Conservation (phyloP, 2,329 filamentous ascomycete species). For the Fusarium abutilonis region DNA sequence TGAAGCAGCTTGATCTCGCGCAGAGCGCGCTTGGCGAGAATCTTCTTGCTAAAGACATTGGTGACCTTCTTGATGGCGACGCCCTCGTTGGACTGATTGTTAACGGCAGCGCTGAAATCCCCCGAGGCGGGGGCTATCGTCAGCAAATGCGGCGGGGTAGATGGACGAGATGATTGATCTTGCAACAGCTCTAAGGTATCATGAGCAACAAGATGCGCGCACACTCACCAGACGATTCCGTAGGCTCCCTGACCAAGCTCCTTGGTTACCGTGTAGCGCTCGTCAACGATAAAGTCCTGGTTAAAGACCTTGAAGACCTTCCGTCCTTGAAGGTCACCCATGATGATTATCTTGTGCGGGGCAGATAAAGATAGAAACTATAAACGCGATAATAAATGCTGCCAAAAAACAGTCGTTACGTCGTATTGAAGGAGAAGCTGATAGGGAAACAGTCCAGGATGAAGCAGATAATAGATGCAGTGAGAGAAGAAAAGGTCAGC, state of each 20-base stretch:
- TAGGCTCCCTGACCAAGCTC: conserved; percentile 98
- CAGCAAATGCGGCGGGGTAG: conserved; percentile 46
- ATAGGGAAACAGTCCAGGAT: conserved; percentile 4
- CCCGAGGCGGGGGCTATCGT: conserved; percentile 45
- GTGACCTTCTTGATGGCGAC: conserved; percentile 99
- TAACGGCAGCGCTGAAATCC: conserved; percentile 80
- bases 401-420: conserved; percentile 6
- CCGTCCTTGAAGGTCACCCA: conserved; percentile 63
- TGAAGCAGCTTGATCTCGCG: conserved; percentile 98
- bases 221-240: conserved; percentile 90
- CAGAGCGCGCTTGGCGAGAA: conserved; percentile 95
- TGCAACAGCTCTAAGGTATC: conserved; percentile 24
- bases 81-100: conserved; percentile 88
- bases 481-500: conserved; percentile 24
- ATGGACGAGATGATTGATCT: conserved; percentile 16
- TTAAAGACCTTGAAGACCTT: conserved; percentile 99
- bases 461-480: conserved; percentile 13
- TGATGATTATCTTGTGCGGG: conserved; percentile 41
- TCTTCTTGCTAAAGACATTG: conserved; percentile 99
- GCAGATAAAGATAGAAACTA: conserved; percentile 24
- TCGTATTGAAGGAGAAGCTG: background rate
- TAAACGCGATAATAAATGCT: conserved; percentile 17
- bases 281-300: conserved; percentile 98
- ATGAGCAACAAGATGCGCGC: conserved; percentile 3
- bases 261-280: conserved; percentile 98